Percentiles rank a stretch among this genome's conserved stretches.
Evolutionary conservation across 2,329 filamentous ascomycete species (phyloP).

Genomic region (Lasiodiplodia sp.): DNA sequence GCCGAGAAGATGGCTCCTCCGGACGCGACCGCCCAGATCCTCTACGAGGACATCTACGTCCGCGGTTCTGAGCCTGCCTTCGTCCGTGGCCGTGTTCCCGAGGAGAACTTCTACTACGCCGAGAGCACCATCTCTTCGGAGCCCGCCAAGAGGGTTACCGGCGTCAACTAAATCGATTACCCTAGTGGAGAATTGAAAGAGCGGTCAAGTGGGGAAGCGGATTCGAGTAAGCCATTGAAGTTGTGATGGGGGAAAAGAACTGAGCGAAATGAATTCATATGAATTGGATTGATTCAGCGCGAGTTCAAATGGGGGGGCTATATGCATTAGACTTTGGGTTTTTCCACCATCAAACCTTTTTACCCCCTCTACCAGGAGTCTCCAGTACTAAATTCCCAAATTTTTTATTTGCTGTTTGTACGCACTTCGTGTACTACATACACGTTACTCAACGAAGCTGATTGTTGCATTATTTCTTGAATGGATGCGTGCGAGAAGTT

Average conservation of each 20-base stretch:
- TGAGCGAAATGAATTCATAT: conserved; percentile 13
- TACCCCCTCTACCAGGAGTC: conserved; percentile 8
- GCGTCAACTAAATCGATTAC: conserved; percentile 21
- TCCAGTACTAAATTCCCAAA: conserved; percentile 28
- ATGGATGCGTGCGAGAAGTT: background rate
- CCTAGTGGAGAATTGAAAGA: conserved; percentile 5
- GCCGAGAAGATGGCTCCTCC: conserved; percentile 89
- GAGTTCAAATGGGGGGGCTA: conserved; percentile 17
- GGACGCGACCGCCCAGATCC: conserved; percentile 78
- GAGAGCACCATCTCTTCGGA: conserved; percentile 34
- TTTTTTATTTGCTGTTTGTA: conserved; percentile 11
- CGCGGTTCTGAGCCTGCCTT: conserved; percentile 85
- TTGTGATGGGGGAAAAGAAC: background rate
- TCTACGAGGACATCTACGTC: conserved; percentile 97
- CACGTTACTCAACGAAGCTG: conserved; percentile 1
- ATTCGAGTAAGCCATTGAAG: background rate
- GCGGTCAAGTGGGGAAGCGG: background rate
- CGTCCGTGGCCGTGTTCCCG: conserved; percentile 83
- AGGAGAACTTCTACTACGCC: conserved; percentile 87
- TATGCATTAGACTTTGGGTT: conserved; percentile 30
- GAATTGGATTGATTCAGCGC: conserved; percentile 9
- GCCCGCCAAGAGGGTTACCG: conserved; percentile 14
- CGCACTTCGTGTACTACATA: conserved; percentile 8
- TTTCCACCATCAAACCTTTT: conserved; percentile 15
- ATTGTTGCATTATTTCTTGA: background rate